phyloP scores from a whole-genome alignment of 139 green algal species.

The Mychonastes homosphaera region DNA sequence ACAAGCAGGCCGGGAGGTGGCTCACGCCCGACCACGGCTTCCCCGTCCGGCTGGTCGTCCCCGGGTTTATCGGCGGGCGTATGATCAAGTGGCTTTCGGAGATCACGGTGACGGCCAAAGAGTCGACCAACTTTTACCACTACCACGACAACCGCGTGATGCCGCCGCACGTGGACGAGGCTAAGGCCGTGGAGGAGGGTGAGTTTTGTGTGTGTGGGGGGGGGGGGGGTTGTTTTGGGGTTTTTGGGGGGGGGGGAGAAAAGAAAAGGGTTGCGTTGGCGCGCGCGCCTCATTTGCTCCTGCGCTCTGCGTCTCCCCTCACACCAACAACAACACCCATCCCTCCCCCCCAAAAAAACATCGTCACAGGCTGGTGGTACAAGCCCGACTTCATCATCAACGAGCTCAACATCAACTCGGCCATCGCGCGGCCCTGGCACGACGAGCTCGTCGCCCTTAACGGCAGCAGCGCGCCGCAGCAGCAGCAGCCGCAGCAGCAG shows the following conservation, averaged over 20 bases:
- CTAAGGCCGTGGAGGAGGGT: constrained; percentile 73
- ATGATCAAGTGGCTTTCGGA: constrained; percentile 83
- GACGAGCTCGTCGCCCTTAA: constrained; percentile 77
- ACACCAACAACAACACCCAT: not conserved
- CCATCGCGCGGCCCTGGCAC: constrained; percentile 74
- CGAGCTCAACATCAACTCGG: constrained; percentile 94
- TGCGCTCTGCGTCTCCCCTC: not conserved
- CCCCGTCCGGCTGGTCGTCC: constrained; percentile 72
- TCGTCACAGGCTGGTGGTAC: constrained; percentile 80
- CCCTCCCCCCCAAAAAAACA: not conserved
- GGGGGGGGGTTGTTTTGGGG: not conserved
- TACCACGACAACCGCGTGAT: constrained; percentile 96
- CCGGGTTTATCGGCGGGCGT: constrained; percentile 76
- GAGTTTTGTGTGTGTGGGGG: no score
- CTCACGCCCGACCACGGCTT: constrained; percentile 64
- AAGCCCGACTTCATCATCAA: constrained; percentile 98
- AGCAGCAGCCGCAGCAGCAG: no score
- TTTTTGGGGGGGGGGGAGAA: not conserved
- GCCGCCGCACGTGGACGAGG: constrained; percentile 82
- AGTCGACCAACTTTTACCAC: constrained; percentile 93
- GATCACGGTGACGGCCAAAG: constrained; percentile 60
- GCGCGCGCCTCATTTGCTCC: not conserved
- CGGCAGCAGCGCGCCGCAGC: no score
- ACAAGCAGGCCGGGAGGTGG: constrained; percentile 59
- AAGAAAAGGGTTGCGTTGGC: not conserved